These are phyloP conservation scores for Linum usitatissimum DNA, from an alignment of 345 rosid genomes.

Conservation along the genomic window DNA sequence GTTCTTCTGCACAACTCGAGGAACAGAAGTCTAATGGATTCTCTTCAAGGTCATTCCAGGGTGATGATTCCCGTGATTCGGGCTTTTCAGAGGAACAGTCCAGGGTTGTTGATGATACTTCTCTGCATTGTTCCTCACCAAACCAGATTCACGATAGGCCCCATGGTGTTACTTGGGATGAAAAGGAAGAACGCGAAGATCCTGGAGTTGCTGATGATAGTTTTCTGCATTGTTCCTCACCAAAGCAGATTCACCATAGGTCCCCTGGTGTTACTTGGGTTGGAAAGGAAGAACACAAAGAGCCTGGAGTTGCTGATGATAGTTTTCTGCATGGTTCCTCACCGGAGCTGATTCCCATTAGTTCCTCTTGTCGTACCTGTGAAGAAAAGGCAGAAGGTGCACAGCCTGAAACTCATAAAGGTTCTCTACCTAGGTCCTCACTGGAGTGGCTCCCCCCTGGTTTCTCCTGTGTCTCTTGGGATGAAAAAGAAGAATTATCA, in stretches of 20 bases:
- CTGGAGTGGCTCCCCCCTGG: slow-evolving; percentile 28
- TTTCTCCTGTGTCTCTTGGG: slow-evolving; percentile 59
- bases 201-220: slow-evolving; percentile 22
- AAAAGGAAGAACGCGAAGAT: slow-evolving; percentile 56
- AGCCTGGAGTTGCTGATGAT: no score
- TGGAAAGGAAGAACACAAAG: slow-evolving; percentile 56
- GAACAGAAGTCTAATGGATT: slow-evolving; percentile 34
- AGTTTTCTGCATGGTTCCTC: no score
- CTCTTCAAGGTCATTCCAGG: slow-evolving; percentile 32
- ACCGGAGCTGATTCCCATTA: no score
- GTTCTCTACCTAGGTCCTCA: slow-evolving; percentile 25
- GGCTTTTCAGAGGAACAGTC: slow-evolving; percentile 30
- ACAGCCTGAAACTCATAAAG: slow-evolving; percentile 5
- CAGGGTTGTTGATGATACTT: slow-evolving; percentile 21
- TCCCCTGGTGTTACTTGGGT: slow-evolving; percentile 63
- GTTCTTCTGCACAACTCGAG: slow-evolving; percentile 36
- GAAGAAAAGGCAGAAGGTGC: slow-evolving; percentile 16
- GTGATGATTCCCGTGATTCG: slow-evolving; percentile 32
- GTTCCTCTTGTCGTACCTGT: slow-evolving; percentile 20
- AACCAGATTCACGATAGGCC: slow-evolving; percentile 31
- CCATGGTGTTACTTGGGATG: slow-evolving; percentile 64
- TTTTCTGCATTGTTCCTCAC: slow-evolving; percentile 27
- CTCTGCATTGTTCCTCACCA: slow-evolving; percentile 27
- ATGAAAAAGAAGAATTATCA: slow-evolving; percentile 7
- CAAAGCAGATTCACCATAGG: slow-evolving; percentile 27